Evolutionary conservation across 192 early-diverging fungal species (phyloP).

Genomic region (Backusella mclennaniae): DNA sequence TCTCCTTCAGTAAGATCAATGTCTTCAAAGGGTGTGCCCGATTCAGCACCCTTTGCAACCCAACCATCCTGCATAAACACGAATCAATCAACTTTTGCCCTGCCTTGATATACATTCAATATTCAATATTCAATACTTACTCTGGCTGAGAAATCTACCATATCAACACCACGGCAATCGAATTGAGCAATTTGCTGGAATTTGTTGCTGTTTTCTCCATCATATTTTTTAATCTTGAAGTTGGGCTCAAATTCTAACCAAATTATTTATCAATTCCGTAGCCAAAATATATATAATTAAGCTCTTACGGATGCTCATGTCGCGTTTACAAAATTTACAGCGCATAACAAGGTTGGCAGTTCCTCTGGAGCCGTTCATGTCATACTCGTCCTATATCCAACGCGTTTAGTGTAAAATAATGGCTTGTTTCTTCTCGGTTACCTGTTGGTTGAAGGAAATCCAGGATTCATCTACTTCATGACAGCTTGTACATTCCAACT

Average conservation of each 20-base stretch:
- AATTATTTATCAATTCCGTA: not conserved
- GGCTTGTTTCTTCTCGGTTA: slow-evolving; percentile 15
- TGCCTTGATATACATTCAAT: no score
- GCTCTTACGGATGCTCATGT: slow-evolving; percentile 57
- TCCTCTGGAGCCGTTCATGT: slow-evolving; percentile 72
- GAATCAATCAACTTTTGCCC: not conserved
- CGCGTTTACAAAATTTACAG: slow-evolving; percentile 89
- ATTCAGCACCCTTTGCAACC: slow-evolving; percentile 69
- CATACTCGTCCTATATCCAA: slow-evolving; percentile 51
- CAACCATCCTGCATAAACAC: slow-evolving; percentile 36
- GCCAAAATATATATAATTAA: not conserved
- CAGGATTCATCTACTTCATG: slow-evolving; percentile 69
- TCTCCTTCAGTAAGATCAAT: slow-evolving; percentile 77
- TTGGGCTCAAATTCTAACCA: slow-evolving; percentile 28
- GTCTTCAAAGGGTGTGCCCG: slow-evolving; percentile 69
- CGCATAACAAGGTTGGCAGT: slow-evolving; percentile 85
- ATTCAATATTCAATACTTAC: slow-evolving; percentile 32
- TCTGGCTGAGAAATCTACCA: slow-evolving; percentile 71
- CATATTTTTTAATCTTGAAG: slow-evolving; percentile 23
- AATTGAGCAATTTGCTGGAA: slow-evolving; percentile 64
- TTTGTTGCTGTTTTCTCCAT: slow-evolving; percentile 44
- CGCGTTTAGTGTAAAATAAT: slow-evolving; percentile 6
- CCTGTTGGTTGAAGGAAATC: slow-evolving; percentile 62
- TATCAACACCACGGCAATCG: slow-evolving; percentile 84
- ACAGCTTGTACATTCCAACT: slow-evolving; percentile 78